Evolutionary conservation across 805 yeast species (phyloP).

Genomic region (Priceomyces castillae): DNA sequence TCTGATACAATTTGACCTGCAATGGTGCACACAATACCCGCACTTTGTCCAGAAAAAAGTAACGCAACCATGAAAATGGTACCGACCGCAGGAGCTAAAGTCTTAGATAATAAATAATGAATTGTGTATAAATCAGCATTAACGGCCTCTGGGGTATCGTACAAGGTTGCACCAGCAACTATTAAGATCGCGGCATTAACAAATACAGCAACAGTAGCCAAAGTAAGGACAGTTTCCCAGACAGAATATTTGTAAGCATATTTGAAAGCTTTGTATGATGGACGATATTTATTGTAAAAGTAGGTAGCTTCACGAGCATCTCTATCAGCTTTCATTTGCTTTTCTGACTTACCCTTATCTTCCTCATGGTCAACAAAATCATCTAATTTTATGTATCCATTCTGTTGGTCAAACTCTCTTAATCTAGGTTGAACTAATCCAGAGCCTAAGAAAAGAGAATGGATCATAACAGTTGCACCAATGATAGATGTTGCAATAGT

Average conservation of each 20-base stretch:
- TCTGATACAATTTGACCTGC: constrained; percentile 92
- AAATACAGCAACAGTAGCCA: constrained; percentile 78
- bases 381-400: constrained; percentile 31
- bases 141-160: constrained; percentile 64
- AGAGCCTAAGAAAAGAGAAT: constrained; percentile 47
- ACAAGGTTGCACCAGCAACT: constrained; percentile 77
- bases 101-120: constrained; percentile 56
- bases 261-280: constrained; percentile 68
- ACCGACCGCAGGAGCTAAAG: constrained; percentile 75
- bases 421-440: constrained; percentile 49
- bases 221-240: constrained; percentile 64
- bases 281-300: constrained; percentile 52
- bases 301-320: constrained; percentile 23
- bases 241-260: constrained; percentile 73
- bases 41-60: constrained; percentile 82
- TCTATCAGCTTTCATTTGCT: constrained; percentile 9
- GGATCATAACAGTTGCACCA: constrained; percentile 55
- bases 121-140: constrained; percentile 83
- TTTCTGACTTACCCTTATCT: constrained; percentile 1
- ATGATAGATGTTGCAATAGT: constrained; percentile 47
- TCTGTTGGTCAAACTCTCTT: constrained; percentile 41
- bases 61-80: constrained; percentile 82
- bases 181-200: constrained; percentile 82
- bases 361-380: constrained; percentile 13
- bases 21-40: constrained; percentile 90